These are phyloP conservation scores for Gossypium schwendimanii DNA, from an alignment of 441 rosid species.

Conservation along the genomic window DNA sequence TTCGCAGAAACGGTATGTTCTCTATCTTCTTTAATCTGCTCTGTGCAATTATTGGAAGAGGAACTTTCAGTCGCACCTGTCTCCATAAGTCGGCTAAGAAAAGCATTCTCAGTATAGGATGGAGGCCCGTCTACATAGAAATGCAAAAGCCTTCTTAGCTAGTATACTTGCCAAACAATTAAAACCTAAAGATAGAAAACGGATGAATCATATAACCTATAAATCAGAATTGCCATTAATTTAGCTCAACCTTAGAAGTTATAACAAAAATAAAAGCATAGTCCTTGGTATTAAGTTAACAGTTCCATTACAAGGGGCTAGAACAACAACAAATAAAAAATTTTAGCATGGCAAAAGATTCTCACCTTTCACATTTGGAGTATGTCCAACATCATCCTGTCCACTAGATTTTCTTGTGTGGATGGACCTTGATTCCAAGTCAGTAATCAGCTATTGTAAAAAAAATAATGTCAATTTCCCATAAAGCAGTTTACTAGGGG, in stretches of 20 bases:
- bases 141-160: conserved; percentile 28
- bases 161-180: conserved; percentile 15
- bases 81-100: conserved; percentile 63
- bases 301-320: not conserved
- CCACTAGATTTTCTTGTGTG: conserved; percentile 40
- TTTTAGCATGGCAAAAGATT: conserved; percentile 3
- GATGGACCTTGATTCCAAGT: conserved; percentile 57
- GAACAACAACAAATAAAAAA: not conserved
- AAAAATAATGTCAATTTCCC: conserved; percentile 31
- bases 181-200: not conserved
- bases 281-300: not conserved
- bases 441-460: conserved; percentile 53
- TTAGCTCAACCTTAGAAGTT: not conserved
- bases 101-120: conserved; percentile 42
- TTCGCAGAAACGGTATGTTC: conserved; percentile 32
- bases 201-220: not conserved
- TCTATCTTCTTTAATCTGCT: conserved; percentile 35
- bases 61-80: conserved; percentile 86
- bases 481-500: conserved; percentile 8
- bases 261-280: not conserved
- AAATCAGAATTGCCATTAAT: not conserved
- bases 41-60: conserved; percentile 37
- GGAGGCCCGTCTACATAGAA: conserved; percentile 39
- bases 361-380: conserved; percentile 48
- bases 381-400: conserved; percentile 23